These are phyloP conservation scores for Hanseniaspora lachancei DNA, from an alignment of 805 yeast species.

Conservation along the genomic window DNA sequence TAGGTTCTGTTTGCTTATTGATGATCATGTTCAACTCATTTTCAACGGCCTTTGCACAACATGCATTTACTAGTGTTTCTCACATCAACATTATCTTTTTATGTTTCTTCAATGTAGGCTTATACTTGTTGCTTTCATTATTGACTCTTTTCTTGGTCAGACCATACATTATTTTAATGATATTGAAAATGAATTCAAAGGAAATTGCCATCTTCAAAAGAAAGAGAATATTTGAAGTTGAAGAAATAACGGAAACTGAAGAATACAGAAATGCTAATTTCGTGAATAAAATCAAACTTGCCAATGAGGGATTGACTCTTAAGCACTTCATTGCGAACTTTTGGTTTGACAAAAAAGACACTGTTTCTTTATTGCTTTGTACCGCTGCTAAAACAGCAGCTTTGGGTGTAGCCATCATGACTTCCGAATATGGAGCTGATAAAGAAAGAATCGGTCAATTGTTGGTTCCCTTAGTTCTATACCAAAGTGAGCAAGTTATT, in stretches of 20 bases:
- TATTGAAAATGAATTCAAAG: constrained; percentile 39
- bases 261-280: neutral
- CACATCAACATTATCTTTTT: constrained; percentile 59
- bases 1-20: constrained; percentile 68
- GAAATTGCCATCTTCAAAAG: constrained; percentile 34
- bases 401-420: constrained; percentile 69
- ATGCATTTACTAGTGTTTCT: constrained; percentile 61
- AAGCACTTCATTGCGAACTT: constrained; percentile 35
- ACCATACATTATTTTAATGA: constrained; percentile 37
- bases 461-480: constrained; percentile 69
- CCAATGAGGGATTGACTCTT: constrained; percentile 2
- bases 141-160: constrained; percentile 50
- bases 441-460: constrained; percentile 53
- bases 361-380: constrained; percentile 70
- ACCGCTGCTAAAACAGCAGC: constrained; percentile 94
- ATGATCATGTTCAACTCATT: constrained; percentile 68
- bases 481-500: constrained; percentile 77
- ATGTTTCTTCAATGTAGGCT: constrained; percentile 70
- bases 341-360: constrained; percentile 55
- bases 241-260: constrained; percentile 20
- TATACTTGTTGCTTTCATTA: constrained; percentile 62
- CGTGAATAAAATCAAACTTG: neutral
- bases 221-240: constrained; percentile 22
- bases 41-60: constrained; percentile 74
- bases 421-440: constrained; percentile 61